Base-by-base conservation (phyloP, 768 basidiomycete species). In the Pleurotus eryngii region DNA sequence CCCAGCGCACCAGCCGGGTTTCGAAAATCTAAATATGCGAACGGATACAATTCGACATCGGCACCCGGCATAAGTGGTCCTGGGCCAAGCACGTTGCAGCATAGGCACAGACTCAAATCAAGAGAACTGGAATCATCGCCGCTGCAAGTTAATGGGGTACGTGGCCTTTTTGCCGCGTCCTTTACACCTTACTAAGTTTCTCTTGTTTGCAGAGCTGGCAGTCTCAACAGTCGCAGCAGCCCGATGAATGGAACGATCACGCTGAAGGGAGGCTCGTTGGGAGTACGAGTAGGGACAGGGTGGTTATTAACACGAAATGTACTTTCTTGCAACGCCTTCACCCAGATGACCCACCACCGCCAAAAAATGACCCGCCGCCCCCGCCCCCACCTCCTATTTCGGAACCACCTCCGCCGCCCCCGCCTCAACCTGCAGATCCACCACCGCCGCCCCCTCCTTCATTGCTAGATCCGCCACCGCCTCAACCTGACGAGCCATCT, bases 1-100 rank as follows among this genome's bases (percentile, higher is more conserved):
- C 70, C 67, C 11, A 70, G 70, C 22, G 67, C 66, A 14, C 69
- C 38, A 49, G 27, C 27, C 40, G 39, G 58, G 56, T 57, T 48
- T 65, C 65, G 61, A 57, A 62, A 72, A 43, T 68, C 76, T 49
- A 83, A 83, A 64, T 68, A 75, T 47, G 64, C 73, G 57, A 82
- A 83, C 57, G 81, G 80, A 12, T 59, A 63, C 45, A 56, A 43
- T 49, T 15, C 46, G n/a, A 38, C 53, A 18, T 60, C 66, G 50
- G 38, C 60, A 37, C 57, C 46, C 55, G 45, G 55, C 49, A 37
- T 35, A 20, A 50, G 49, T 50, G 49, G 39, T 15, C 53, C 63
- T 20, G 61, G 50, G 39, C 59, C 66, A 27, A 62, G 61, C 60
- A 61, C 57, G 61, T 26, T 70, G 66, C 47, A 64, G 66, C 46